phyloP scores from a whole-genome alignment of 1,284 basidiomycete genomes.

The Melampsora larici-populina region DNA sequence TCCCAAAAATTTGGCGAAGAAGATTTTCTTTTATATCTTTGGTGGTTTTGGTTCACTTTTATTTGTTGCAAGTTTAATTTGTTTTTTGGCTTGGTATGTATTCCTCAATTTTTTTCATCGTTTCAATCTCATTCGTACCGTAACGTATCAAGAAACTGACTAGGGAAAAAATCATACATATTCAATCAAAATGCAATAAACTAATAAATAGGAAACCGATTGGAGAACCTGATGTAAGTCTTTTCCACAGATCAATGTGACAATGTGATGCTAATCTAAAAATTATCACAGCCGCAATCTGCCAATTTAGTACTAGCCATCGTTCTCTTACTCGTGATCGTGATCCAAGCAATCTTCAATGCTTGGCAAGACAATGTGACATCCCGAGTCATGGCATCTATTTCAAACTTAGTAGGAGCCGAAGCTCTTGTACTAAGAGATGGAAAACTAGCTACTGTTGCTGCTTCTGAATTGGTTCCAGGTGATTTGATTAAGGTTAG shows the following conservation, averaged over 20 bases:
- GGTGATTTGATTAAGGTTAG: conserved; percentile 50
- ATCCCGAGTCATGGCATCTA: conserved; percentile 60
- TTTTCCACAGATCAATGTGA: neutral
- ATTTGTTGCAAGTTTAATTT: conserved; percentile 58
- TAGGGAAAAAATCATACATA: no score
- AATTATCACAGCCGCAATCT: conserved; percentile 51
- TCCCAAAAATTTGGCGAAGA: conserved; percentile 53
- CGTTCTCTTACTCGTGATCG: conserved; percentile 55
- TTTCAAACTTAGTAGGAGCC: conserved; percentile 60
- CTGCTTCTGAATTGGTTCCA: conserved; percentile 53
- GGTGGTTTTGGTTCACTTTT: conserved; percentile 63
- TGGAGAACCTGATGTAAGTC: no score
- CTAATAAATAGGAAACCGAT: no score
- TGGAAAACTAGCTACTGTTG: conserved; percentile 46
- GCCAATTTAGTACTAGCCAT: conserved; percentile 58
- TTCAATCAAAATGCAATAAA: neutral
- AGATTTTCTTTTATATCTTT: conserved; percentile 57
- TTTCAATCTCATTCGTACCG: no score
- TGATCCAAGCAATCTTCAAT: conserved; percentile 58
- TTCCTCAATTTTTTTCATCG: conserved; percentile 40
- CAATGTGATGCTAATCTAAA: neutral
- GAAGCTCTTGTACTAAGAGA: conserved; percentile 59
- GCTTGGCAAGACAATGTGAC: conserved; percentile 59
- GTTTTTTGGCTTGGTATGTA: conserved; percentile 57
- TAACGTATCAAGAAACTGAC: neutral